A percentile compares a stretch with the other conserved stretches of the same genome.
Evolutionary conservation across 257 asterid genomes (phyloP).

Genomic region (Solanum rostratum): DNA sequence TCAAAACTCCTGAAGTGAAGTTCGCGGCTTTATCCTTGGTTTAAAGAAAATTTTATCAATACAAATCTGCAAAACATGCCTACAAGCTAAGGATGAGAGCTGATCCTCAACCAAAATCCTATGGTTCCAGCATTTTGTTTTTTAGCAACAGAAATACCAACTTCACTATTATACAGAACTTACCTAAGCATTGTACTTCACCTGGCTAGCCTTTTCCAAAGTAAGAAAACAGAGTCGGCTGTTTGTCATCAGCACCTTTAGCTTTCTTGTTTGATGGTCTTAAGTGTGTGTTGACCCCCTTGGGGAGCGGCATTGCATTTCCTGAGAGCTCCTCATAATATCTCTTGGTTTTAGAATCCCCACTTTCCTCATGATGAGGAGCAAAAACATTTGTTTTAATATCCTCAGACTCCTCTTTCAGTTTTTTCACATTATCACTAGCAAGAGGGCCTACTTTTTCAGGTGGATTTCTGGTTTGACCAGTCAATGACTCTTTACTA

Average conservation of each 20-base stretch:
- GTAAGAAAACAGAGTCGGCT: constrained; percentile 68
- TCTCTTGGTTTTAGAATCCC: constrained; percentile 13
- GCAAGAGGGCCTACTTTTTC: constrained; percentile 30
- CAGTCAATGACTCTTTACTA: constrained; percentile 13
- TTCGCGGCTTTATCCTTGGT: neutral
- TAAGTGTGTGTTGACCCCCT: neutral
- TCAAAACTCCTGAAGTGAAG: neutral
- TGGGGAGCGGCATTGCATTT: constrained; percentile 10
- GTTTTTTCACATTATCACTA: constrained; percentile 1
- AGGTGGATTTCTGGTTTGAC: constrained; percentile 19
- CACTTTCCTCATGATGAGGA: constrained; percentile 1
- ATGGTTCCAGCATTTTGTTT: neutral
- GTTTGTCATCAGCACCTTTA: constrained; percentile 22
- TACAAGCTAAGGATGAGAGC: neutral
- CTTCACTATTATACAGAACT: neutral
- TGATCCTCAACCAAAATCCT: neutral
- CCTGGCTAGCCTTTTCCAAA: constrained; percentile 39
- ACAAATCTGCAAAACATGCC: neutral
- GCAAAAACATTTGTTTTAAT: neutral
- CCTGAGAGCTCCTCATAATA: constrained; percentile 15
- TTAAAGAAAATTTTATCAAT: neutral
- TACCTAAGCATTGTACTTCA: neutral
- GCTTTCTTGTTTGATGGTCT: constrained; percentile 11
- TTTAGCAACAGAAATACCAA: neutral
- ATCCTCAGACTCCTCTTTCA: constrained; percentile 4